Base-by-base conservation (phyloP, 257 asterid genomes). In the Verbena officinalis region DNA sequence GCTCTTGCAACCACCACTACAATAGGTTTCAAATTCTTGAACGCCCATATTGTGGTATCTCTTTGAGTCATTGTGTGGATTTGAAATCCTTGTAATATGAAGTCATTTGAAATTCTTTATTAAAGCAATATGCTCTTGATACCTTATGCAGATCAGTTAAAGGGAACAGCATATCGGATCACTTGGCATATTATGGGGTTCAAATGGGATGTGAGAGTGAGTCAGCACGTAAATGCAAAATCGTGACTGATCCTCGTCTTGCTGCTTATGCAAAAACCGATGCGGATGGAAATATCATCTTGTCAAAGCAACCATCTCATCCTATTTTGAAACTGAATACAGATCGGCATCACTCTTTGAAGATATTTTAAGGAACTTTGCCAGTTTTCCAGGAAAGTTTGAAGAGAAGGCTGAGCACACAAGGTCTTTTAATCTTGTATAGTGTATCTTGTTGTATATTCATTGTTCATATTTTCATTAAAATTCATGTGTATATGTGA, bases 81-180 rank as follows among this genome's bases (percentile, higher is more conserved):
- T n/a, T n/a, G n/a, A n/a, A n/a, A n/a, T n/a, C n/a, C n/a, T 36
- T 7, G 7, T 4, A 9, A 1, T 36, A 36, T 7, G 40, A 9
- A 36, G 36, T 36, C 40, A 9, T 36, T 36, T 9, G 9, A 36
- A 36, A 27, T 14, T 14, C 17, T 13, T 30, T 5, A 11, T n/a
- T n/a, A n/a, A n/a, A n/a, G n/a, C n/a, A n/a, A n/a, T n/a, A 49
- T 6, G 33, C 33, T 15, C 13, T 58, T 64, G 1, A 46, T 56
- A 56, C 49, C 36, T 39, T 67, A 45, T 59, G 70, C 82, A 87
- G 95, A 81, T 84, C 91, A 1, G 95, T 84, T 69, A 17, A 57
- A 0, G 95, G 95, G 64, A 78, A 77, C 72, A 87, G 95, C 64
- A 82, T 87, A 30, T 51, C 55, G 1, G 95, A 87, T 64, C 95